Evolutionary conservation across 192 early-diverging fungal species (phyloP).

Genomic region (Linnemannia schmuckeri): DNA sequence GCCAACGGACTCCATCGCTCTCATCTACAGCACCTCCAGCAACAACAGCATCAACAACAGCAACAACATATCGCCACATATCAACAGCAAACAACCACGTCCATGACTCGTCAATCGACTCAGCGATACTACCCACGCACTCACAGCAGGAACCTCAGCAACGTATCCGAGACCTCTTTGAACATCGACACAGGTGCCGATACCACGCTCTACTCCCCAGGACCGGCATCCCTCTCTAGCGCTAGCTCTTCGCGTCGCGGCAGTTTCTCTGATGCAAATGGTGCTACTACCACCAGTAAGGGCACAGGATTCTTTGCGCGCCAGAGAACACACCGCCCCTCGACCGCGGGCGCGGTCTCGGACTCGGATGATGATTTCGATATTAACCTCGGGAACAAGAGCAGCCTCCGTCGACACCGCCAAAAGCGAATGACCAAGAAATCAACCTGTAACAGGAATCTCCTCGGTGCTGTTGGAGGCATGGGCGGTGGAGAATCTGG

Average conservation of each 20-base stretch:
- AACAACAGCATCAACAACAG: slow-evolving; percentile 11
- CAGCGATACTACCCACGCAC: slow-evolving; percentile 15
- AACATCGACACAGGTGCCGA: slow-evolving; percentile 25
- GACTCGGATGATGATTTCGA: slow-evolving; percentile 16
- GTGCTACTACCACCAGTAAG: not conserved
- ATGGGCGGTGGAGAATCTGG: not conserved
- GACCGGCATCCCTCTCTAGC: slow-evolving; percentile 25
- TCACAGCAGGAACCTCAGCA: slow-evolving; percentile 33
- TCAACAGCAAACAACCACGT: not conserved
- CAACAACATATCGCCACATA: not conserved
- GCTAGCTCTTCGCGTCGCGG: slow-evolving; percentile 30
- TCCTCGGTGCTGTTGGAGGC: not conserved
- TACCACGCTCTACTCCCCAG: slow-evolving; percentile 4
- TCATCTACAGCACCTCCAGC: slow-evolving; percentile 3
- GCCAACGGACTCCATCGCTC: slow-evolving; percentile 1
- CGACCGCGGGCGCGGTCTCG: not conserved
- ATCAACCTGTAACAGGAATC: not conserved
- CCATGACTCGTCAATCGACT: not conserved
- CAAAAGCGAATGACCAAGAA: not conserved
- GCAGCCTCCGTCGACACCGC: slow-evolving; percentile 11
- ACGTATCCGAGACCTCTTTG: slow-evolving; percentile 37
- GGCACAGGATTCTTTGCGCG: slow-evolving; percentile 20
- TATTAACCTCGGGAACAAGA: slow-evolving; percentile 15
- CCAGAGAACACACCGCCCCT: not conserved
- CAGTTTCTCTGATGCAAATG: slow-evolving; percentile 19